Base-by-base conservation (phyloP, 2,329 filamentous ascomycete genomes). In the Cordyceps sp. region DNA sequence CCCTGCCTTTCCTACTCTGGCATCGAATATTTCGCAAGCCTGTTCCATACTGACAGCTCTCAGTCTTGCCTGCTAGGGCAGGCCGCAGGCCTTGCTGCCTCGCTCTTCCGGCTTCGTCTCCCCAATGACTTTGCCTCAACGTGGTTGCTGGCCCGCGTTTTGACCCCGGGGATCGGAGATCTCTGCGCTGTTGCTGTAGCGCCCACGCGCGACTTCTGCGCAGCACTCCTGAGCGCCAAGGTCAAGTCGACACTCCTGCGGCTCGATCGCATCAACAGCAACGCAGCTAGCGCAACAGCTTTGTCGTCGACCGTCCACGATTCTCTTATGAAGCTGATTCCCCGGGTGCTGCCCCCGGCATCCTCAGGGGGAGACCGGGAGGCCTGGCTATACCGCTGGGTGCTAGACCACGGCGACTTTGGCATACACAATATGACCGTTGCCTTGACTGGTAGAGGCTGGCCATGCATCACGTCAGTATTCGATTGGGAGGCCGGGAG, bases 361-460 rank as follows among this genome's bases (percentile, higher is more conserved):
- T 8, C 15, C 8, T 12, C 8, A 14, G 14, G 26, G 26, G 10
- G 26, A 29, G 10, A 27, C n/a, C n/a, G n/a, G n/a, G n/a, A 44
- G 4, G 24, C 16, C 9, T 21, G 21, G 4, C 29, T 49, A 7
- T 51, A 52, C 35, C 47, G 43, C 15, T 39, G 49, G n/a, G 50
- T 53, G 31, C 42, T 54, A 16, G 45, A 54, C 4, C 48, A 53
- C 30, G 48, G 48, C 12, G 48, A 53, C 36, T 53, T 48, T 37
- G 49, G 49, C 26, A 45, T 50, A 26, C 46, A 53, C 34, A 53
- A 50, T 29, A 48, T 45, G 41, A 44, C 43, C 1, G 17, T 37
- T 18, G 20, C 24, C 10, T 19, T 13, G 13, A 30, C 27, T 16
- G 16, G 21, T 10, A 31, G 37, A 6, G 36, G 37, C 15, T 27